phyloP scores from a whole-genome alignment of 208 protist species.

The Wallacemonas sp. region DNA sequence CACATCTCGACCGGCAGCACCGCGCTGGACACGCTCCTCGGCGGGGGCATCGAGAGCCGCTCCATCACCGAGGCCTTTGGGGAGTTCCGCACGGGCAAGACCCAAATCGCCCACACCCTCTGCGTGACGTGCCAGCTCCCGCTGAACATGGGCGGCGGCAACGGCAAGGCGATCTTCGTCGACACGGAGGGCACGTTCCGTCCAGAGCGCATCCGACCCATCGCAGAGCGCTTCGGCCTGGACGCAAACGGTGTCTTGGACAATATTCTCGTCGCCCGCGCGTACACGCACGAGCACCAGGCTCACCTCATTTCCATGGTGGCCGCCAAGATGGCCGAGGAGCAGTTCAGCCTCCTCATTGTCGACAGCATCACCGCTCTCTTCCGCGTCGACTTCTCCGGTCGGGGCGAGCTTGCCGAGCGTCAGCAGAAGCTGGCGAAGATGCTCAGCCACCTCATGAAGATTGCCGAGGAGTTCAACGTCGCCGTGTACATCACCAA shows the following conservation, averaged over 20 bases:
- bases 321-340: conserved; percentile 92
- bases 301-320: conserved; percentile 91
- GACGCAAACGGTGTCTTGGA: conserved; percentile 92
- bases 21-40: conserved; percentile 94
- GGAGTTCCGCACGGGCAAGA: conserved; percentile 99
- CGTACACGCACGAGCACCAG: conserved; percentile 97
- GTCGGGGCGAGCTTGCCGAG: conserved; percentile 97
- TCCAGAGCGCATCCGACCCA: conserved; percentile 96
- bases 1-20: conserved; percentile 95
- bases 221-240: conserved; percentile 96
- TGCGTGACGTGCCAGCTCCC: conserved; percentile 97
- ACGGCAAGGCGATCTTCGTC: conserved; percentile 96
- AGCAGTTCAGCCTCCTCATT: conserved; percentile 94
- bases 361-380: conserved; percentile 99
- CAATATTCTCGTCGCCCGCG: conserved; percentile 97
- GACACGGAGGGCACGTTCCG: conserved; percentile 99
- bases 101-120: conserved; percentile 98
- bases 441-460: conserved; percentile 94
- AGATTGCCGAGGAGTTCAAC: conserved; percentile 99
- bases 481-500: conserved; percentile 99
- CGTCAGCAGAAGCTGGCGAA: conserved; percentile 95
- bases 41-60: conserved; percentile 97
- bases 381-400: conserved; percentile 98
- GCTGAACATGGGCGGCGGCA: conserved; percentile 87
- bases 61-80: conserved; percentile 98